Evolutionary conservation across 225 moss, liverwort and hornwort genomes (phyloP).

Genomic region (Neckera pumila): DNA sequence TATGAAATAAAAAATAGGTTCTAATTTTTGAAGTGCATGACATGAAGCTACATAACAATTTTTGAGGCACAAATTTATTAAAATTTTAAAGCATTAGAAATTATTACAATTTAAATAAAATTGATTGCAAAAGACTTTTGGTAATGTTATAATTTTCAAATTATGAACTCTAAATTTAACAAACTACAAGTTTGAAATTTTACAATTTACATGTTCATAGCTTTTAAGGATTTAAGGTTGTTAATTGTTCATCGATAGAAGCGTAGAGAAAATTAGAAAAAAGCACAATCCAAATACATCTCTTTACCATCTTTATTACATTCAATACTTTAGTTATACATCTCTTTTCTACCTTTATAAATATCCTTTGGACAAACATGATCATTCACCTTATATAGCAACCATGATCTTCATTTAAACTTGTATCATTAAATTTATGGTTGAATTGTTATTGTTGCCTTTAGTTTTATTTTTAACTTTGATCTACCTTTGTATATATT

Average conservation of each 20-base stretch:
- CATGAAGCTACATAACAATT: accelerated
- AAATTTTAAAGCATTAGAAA: neutral
- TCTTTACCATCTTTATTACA: neutral
- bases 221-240: neutral
- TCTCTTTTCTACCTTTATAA: neutral
- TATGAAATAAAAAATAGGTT: neutral
- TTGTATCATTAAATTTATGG: too few species aligned
- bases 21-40: neutral
- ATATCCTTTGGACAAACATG: neutral
- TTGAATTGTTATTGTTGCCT: too few species aligned
- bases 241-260: neutral
- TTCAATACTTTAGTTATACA: neutral
- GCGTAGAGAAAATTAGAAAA: neutral
- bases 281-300: neutral
- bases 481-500: neutral
- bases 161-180: too few species aligned
- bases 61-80: neutral
- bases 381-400: too few species aligned
- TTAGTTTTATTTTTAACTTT: neutral
- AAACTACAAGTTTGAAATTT: too few species aligned
- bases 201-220: too few species aligned
- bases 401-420: too few species aligned
- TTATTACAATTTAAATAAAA: too few species aligned
- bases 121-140: too few species aligned
- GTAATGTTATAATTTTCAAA: too few species aligned